Conservation (phyloP, 2,329 filamentous ascomycete genomes). For the Calonectria pseudoreteaudii region DNA sequence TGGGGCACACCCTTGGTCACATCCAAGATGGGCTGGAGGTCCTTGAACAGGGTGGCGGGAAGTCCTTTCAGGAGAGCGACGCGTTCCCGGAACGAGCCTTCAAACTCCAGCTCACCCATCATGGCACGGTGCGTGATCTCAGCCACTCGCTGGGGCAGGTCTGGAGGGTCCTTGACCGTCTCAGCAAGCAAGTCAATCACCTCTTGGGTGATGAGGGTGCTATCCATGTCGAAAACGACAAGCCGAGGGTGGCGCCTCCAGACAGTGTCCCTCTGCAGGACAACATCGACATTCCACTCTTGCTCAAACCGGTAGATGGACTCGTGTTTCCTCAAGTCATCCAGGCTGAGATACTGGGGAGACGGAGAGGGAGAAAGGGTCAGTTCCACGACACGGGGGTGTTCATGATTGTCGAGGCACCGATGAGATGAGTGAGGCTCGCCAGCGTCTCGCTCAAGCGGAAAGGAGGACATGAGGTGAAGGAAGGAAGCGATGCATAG, state of each 20-base stretch:
- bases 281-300: slow-evolving; percentile 89
- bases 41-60: slow-evolving; percentile 80
- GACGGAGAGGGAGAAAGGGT: slow-evolving; percentile 71
- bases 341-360: slow-evolving; percentile 72
- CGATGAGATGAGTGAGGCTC: slow-evolving; percentile 72
- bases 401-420: slow-evolving; percentile 70
- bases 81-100: slow-evolving; percentile 82
- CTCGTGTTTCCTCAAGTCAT: slow-evolving; percentile 82
- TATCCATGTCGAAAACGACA: slow-evolving; percentile 99
- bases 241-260: slow-evolving; percentile 85
- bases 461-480: slow-evolving; percentile 73
- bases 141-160: slow-evolving; percentile 84
- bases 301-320: slow-evolving; percentile 86
- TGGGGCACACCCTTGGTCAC: slow-evolving; percentile 85
- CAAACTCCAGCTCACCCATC: slow-evolving; percentile 95
- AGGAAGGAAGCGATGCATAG: slow-evolving; percentile 75
- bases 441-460: slow-evolving; percentile 62
- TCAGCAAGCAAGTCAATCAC: slow-evolving; percentile 96
- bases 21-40: slow-evolving; percentile 79
- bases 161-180: slow-evolving; percentile 74
- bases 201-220: slow-evolving; percentile 95
- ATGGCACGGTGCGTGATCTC: slow-evolving; percentile 94
- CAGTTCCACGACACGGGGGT: slow-evolving; percentile 75
- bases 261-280: slow-evolving; percentile 78
- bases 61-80: slow-evolving; percentile 86